Base-by-base conservation (phyloP, 2,329 filamentous ascomycete genomes). In the Hysterium pulicare region DNA sequence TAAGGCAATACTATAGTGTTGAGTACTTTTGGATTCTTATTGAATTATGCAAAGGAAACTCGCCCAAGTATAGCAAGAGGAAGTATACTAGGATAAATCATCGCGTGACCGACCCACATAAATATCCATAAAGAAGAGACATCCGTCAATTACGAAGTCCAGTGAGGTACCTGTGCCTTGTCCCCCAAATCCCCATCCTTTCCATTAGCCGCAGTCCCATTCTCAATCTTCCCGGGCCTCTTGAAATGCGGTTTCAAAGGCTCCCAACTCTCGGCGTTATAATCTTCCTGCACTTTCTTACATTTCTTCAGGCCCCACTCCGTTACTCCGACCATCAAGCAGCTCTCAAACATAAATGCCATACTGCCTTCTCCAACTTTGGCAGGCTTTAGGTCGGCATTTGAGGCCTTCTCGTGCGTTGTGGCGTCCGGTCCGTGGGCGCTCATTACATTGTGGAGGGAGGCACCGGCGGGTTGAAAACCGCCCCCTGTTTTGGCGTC, bases 181-280 rank as follows among this genome's bases (percentile, higher is more conserved):
- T 58, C 54, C 1, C 51, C 56, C 32, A 53, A 42, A 19, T 17
- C 13, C 4, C 32, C 54, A 19, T 50, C 49, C 33, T 43, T 48
- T 13, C 46, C 37, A 20, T 49, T 42, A 28, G 43, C 45, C 30
- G 43, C 44, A 7, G 48, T 52, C 3, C 57, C 50, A 42, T 61
- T 60, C 7, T 57, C 53, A 23, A 61, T 57, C 45, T 59, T 59
- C 42, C 48, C 35, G 21, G 54, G 54, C 41, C 55, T 50, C 51
- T 57, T 62, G 43, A 76, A 76, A 41, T 69, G 70, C 45, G 71
- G 60, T 57, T 73, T 73, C 51, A 76, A 48, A 11, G 68, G 64
- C 53, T 71, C 82, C 89, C 89, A 95, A 62, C 86, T 90, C 71
- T 94, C 86, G 44, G 83, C 80, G 60, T 82, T 90, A 59, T 93